These are phyloP conservation scores for Grifola frondosa DNA, from an alignment of 1,284 basidiomycete species.

Conservation along the genomic window DNA sequence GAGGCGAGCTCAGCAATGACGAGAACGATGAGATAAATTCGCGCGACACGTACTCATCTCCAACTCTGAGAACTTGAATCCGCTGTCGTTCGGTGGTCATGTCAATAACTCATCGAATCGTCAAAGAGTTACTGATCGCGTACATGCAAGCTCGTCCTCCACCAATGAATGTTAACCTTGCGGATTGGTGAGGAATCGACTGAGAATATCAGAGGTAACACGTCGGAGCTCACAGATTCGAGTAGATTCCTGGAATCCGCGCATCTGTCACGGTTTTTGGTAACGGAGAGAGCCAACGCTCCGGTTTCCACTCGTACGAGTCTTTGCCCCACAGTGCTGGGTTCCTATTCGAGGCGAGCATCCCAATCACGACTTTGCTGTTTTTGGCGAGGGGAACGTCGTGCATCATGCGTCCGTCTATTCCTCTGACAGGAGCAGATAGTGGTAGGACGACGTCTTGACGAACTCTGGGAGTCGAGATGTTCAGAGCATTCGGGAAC, in stretches of 20 bases:
- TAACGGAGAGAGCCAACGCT: conserved; percentile 24
- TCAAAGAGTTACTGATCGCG: too few species aligned
- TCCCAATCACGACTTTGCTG: conserved; percentile 45
- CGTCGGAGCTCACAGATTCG: conserved; percentile 14
- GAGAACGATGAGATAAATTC: neutral
- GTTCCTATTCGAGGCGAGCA: conserved; percentile 44
- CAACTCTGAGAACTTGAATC: conserved; percentile 31
- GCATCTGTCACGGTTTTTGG: conserved; percentile 12
- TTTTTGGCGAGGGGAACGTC: conserved; percentile 43
- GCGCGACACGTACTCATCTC: conserved; percentile 31
- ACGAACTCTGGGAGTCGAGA: conserved; percentile 18
- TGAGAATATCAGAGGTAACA: too few species aligned
- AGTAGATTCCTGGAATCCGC: conserved; percentile 18
- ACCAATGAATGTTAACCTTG: conserved; percentile 26
- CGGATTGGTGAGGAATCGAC: neutral
- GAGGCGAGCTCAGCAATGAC: neutral
- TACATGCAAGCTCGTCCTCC: conserved; percentile 32
- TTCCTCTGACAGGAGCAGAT: conserved; percentile 18
- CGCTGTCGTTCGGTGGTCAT: conserved; percentile 14
- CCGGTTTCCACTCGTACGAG: conserved; percentile 45
- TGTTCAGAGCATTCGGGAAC: conserved; percentile 3
- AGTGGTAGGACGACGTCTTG: conserved; percentile 23
- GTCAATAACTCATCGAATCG: too few species aligned
- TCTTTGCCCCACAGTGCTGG: conserved; percentile 55
- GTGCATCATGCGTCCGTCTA: conserved; percentile 32